Base-by-base conservation (phyloP, 2,329 filamentous ascomycete genomes). In the Annulohypoxylon truncatum region DNA sequence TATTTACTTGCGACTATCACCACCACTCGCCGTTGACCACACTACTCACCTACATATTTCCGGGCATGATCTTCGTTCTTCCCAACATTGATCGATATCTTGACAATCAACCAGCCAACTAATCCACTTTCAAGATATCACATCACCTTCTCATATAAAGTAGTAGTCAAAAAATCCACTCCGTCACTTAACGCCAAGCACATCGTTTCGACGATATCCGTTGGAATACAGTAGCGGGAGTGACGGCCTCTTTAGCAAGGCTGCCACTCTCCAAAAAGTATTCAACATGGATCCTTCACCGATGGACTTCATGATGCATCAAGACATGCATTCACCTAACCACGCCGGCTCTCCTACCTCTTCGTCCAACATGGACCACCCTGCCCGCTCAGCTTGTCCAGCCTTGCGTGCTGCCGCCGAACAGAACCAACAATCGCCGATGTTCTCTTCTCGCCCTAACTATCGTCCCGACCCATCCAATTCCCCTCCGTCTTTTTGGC, bases 301-400 rank as follows among this genome's bases (percentile, higher is more conserved):
- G 24, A 75, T 75, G 72, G 74, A 77, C 48, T 77, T 70, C 46
- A 67, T 73, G 57, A 74, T 73, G 70, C 72, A 71, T 35, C 68
- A 71, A n/a, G 71, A 72, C 38, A 20, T 42, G 15, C 38, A 20
- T 18, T 42, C 38, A 4, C 7, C 8, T 22, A 42, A 20, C 50
- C 70, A 67, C 31, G 51, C 47, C 18, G 50, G 58, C 26, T 50
- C 67, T n/a, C 44, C 64, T 26, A 42, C 69, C n/a, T 60, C 65
- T 7, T 38, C 60, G 33, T 44, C 58, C 9, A 55, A 29, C 26
- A 67, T 69, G 12, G 68, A 73, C 26, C 71, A 73, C 7, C 52
- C 62, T 51, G 61, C 70, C 12, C 66, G 71, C 8, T 67, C 72
- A 38, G 70, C 70, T 15, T 78, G 76, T 52, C 76, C 76, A 31